Conservation (phyloP, 495 filamentous ascomycete genomes). For the Podospora pseudopauciseta region DNA sequence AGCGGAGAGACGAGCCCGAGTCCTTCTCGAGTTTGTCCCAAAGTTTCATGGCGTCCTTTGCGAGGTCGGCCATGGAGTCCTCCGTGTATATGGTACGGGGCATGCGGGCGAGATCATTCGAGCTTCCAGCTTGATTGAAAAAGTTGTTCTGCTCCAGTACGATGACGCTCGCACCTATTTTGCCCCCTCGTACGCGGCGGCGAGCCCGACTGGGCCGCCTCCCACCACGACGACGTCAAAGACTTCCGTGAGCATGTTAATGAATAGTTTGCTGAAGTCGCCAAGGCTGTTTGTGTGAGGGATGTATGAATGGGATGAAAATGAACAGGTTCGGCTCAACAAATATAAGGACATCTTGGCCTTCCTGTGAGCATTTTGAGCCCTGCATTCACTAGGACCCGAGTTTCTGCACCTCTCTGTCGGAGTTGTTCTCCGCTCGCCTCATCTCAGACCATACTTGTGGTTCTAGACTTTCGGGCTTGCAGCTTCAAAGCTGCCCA, state of each 20-base stretch:
- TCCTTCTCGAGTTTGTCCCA: slow-evolving; percentile 24
- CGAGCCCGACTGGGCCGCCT: slow-evolving; percentile 1
- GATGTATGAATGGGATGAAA: not conserved
- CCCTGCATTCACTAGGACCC: too few relatives aligned
- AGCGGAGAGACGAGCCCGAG: slow-evolving; percentile 17
- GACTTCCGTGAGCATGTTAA: not conserved
- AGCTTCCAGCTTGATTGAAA: slow-evolving; percentile 22
- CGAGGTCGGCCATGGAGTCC: slow-evolving; percentile 23
- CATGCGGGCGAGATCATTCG: slow-evolving; percentile 22
- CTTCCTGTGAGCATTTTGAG: too few relatives aligned
- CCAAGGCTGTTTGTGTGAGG: not conserved
- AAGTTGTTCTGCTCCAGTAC: slow-evolving; percentile 7
- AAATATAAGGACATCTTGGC: too few relatives aligned
- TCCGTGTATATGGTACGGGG: slow-evolving; percentile 27
- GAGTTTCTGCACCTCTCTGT: too few relatives aligned
- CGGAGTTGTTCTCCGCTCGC: too few relatives aligned
- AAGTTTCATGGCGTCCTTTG: slow-evolving; percentile 13
- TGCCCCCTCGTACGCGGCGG: not conserved
- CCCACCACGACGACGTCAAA: not conserved
- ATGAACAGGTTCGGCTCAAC: too few relatives aligned
- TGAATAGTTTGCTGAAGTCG: not conserved
- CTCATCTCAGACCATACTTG: too few relatives aligned
- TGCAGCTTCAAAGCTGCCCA: too few relatives aligned
- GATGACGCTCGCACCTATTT: not conserved
- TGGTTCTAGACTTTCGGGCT: too few relatives aligned